A percentile compares a stretch with the other conserved stretches of the same genome.
phyloP scores from a whole-genome alignment of 129 eudicot species.

The Oenanthe sinensis region DNA sequence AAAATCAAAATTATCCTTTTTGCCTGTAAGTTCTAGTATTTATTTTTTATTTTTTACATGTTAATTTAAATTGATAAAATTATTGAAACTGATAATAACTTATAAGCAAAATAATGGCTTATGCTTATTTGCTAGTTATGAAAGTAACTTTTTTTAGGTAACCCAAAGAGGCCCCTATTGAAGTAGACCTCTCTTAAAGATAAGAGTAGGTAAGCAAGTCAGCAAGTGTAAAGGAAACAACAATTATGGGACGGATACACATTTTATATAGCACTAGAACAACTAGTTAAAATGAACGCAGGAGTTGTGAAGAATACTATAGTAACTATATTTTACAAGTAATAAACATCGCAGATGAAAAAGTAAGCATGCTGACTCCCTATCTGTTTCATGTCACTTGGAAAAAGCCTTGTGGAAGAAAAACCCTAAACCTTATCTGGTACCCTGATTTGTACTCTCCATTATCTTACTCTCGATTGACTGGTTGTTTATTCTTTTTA shows the following conservation, averaged over 20 bases:
- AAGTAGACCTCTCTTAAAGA: background rate
- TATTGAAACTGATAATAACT: background rate
- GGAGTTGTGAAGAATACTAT: background rate
- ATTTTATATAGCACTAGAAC: background rate
- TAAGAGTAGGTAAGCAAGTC: background rate
- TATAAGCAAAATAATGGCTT: background rate
- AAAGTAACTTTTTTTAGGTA: background rate
- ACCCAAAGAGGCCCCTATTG: background rate
- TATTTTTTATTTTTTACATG: background rate
- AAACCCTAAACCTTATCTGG: background rate
- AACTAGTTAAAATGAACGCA: background rate
- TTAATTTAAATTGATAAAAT: background rate
- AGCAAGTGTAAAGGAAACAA: background rate
- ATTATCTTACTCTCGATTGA: background rate
- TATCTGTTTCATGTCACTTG: background rate
- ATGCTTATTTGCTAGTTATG: background rate
- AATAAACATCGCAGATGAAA: background rate
- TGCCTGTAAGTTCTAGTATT: background rate
- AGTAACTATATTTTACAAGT: background rate
- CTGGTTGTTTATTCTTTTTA: conserved; percentile 6
- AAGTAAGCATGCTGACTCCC: background rate
- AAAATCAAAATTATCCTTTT: background rate
- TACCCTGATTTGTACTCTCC: background rate
- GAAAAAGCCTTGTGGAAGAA: background rate
- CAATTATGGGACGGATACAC: background rate